Evolutionary conservation across 768 basidiomycete species (phyloP), one percentile per base, ranked within the genome.

Genomic region (Boletellus ananas): DNA sequence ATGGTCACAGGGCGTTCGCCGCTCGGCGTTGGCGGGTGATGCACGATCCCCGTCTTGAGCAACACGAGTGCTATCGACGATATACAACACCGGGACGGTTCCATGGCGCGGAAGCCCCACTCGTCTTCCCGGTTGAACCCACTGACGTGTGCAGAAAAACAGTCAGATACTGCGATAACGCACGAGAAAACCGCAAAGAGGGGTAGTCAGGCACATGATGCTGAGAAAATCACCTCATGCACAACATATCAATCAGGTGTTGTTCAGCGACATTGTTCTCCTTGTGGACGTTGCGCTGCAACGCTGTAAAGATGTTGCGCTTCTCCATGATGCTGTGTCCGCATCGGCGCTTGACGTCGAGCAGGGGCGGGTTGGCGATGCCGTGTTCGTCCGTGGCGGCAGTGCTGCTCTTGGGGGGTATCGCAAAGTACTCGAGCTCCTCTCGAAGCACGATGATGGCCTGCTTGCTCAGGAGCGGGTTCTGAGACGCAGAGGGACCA

Each of bases 211-310:
- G 35, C 21, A 50, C 52, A 49, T 34, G 40, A 13, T 37, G 16
- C 21, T 37, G 52, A 42, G 35, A 40, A 12, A 40, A 39, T 72
- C 66, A 95, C 95, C 94, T 96, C 92, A 97, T 96, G 74, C 95
- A 98, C 55, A 99, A 77, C 96, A 99, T 99, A 72, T 98, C 96
- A 70, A 99, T 99, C 60, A 99, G 74, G 73, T 99, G 96, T 72
- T 98, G 95, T 71, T 99, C 96, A 16, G 96, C 96, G 47, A 96
- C 78, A 68, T 99, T 98, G 66, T 97, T 97, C 74, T 97, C 95
- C 76, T 95, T 95, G 72, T 95, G 95, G 56, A 98, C 95, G 70
- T 99, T 99, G 61, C 96, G 79, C 76, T 99, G 95, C 49, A 99
- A 75, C 35, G 96, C 96, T 3, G 95, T 95, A 68, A 99, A 99